Base-by-base conservation (phyloP, 768 basidiomycete genomes). In the Rhizopogon sp. region DNA sequence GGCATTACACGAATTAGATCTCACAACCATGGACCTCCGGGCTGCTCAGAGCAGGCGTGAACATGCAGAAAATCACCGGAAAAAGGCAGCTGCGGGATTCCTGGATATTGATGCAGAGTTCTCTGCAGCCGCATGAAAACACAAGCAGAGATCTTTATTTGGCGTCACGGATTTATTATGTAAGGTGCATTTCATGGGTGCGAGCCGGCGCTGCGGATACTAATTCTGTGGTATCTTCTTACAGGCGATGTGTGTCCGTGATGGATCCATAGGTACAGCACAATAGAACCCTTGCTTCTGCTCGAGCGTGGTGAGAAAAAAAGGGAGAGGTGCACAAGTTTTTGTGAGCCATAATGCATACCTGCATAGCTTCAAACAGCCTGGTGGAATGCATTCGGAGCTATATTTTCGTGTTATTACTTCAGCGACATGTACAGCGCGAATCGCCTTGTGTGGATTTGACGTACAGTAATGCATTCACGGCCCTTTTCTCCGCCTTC, bases 281-380 rank as follows among this genome's bases (percentile, higher is more conserved):
- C 85, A 88, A 67, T 80, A 89, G 68, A 88, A 87, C 13, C 83
- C 85, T 50, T 79, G 73, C 11, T 78, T 75, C 86, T 89, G 7
- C 25, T 28, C 13, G 53, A 49, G 56, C 35, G 41, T 55, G 55
- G 58, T 52, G 56, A 52, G 39, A 39, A 31, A 25, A 25, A 25
- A 25, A 25, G 22, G 22, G 3, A 52, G 2, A 46, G 56, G 37
- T 10, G 47, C 28, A 39, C 31, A 40, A 45, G 7, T 8, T 33
- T 35, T 37, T 37, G 35, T 13, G 57, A 35, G 20, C 10, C 29
- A 49, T 46, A 37, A 37, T 49, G 50, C 70, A 31, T 57, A 83
- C 84, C 80, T 88, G 87, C 87, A 91, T 90, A 40, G 84, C 79
- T 63, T 79, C 72, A 62, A 90, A 87, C 52, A 88, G 60, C 56